Conservation (phyloP, 768 basidiomycete genomes). For the Pulveroboletus ravenelii region DNA sequence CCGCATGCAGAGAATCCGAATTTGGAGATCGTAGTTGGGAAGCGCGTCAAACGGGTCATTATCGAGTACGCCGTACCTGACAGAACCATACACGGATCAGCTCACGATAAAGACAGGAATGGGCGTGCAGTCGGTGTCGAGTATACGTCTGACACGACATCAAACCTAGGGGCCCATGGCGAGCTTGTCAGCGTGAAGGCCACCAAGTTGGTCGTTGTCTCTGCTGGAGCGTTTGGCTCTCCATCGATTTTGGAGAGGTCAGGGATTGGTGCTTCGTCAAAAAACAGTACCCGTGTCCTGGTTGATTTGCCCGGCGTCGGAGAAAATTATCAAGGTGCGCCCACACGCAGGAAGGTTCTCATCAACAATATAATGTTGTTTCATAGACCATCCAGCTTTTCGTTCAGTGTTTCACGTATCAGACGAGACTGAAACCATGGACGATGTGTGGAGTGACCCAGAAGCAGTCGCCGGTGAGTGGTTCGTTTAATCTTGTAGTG, state of each 20-base stretch:
- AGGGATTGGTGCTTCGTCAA: constrained; percentile 56
- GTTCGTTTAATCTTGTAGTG: constrained; percentile 12
- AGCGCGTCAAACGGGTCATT: constrained; percentile 6
- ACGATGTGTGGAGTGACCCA: constrained; percentile 38
- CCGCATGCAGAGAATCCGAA: constrained; percentile 28
- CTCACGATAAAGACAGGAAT: constrained; percentile 17
- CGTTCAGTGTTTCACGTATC: constrained; percentile 34
- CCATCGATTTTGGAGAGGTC: constrained; percentile 56
- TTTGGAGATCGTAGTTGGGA: constrained; percentile 30
- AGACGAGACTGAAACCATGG: constrained; percentile 45
- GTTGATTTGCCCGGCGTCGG: constrained; percentile 77
- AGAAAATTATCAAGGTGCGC: constrained; percentile 55
- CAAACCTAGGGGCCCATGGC: constrained; percentile 12
- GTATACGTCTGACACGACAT: constrained; percentile 25
- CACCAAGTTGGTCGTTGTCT: constrained; percentile 42
- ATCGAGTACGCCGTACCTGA: not conserved
- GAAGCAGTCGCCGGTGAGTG: constrained; percentile 36
- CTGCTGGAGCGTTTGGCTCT: constrained; percentile 53
- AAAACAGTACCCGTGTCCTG: constrained; percentile 40
- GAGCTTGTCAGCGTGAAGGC: constrained; percentile 24
- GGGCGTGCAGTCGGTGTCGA: constrained; percentile 37
- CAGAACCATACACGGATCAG: too few species aligned
- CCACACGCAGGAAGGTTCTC: accelerated
- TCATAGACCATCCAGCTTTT: constrained; percentile 28
- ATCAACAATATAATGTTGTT: too few species aligned